phyloP scores from a whole-genome alignment of 257 asterid species.

The Solanum microdontum region DNA sequence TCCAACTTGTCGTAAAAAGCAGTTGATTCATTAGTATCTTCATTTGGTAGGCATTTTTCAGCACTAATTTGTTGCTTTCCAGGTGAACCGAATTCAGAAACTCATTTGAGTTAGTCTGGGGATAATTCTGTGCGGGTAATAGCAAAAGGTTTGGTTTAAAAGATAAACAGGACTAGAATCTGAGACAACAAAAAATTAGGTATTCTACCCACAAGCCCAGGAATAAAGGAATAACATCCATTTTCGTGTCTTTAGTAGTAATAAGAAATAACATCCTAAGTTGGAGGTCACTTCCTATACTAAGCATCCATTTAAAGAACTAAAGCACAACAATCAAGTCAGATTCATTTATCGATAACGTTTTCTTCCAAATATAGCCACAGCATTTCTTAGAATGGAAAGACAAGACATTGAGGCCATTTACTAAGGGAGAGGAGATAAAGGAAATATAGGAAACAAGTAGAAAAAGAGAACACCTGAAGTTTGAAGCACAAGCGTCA shows the following conservation, averaged over 20 bases:
- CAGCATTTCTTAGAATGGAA: background rate
- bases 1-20: background rate
- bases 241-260: background rate
- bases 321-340: background rate
- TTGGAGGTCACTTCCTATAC: background rate
- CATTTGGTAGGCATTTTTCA: background rate
- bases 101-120: background rate
- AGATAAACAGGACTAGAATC: background rate
- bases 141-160: background rate
- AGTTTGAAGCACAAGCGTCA: background rate
- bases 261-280: background rate
- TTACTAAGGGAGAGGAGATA: background rate
- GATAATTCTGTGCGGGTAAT: background rate
- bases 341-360: background rate
- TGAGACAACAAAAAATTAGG: background rate
- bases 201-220: background rate
- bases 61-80: background rate
- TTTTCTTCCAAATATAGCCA: background rate
- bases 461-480: background rate
- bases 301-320: background rate
- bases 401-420: background rate
- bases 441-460: background rate
- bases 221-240: background rate
- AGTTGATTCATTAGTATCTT: background rate
- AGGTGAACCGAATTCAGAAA: background rate